phyloP scores from a whole-genome alignment of 2,329 filamentous ascomycete species.

The Drechslerella dactyloides region DNA sequence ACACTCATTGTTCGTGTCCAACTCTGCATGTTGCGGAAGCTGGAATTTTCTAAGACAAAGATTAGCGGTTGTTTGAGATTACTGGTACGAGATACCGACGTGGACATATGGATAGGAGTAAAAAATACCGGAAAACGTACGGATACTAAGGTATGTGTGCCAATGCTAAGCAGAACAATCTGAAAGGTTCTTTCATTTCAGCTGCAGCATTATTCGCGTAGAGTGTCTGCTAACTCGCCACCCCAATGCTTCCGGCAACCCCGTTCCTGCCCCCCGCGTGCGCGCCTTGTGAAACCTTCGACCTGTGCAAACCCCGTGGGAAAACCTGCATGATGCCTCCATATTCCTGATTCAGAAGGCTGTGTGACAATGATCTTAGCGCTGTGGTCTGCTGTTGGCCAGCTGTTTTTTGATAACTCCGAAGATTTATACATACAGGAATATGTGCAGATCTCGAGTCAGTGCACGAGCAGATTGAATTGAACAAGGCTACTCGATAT shows the following conservation, averaged over 20 bases:
- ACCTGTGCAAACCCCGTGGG: not conserved
- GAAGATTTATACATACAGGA: too few species aligned
- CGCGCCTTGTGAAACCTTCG: slow-evolving; percentile 10
- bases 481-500: not conserved
- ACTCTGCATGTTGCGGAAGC: too few species aligned
- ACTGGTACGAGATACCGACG: too few species aligned
- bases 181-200: too few species aligned
- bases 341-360: slow-evolving; percentile 21
- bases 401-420: slow-evolving; percentile 34
- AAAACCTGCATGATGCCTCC: slow-evolving; percentile 16
- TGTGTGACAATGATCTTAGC: slow-evolving; percentile 14
- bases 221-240: not conserved
- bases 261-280: not conserved
- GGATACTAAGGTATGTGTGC: too few species aligned
- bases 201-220: too few species aligned
- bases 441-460: slow-evolving; percentile 31
- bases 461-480: slow-evolving; percentile 9
- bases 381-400: not conserved
- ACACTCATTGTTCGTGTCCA: too few species aligned
- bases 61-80: too few species aligned
- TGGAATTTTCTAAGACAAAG: too few species aligned
- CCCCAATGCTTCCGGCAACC: not conserved
- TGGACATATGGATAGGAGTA: too few species aligned
- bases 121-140: too few species aligned
- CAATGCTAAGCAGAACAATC: too few species aligned